These are phyloP conservation scores for Suaeda aralocaspica DNA, from an alignment of 148 eudicot genomes.

Conservation along the genomic window DNA sequence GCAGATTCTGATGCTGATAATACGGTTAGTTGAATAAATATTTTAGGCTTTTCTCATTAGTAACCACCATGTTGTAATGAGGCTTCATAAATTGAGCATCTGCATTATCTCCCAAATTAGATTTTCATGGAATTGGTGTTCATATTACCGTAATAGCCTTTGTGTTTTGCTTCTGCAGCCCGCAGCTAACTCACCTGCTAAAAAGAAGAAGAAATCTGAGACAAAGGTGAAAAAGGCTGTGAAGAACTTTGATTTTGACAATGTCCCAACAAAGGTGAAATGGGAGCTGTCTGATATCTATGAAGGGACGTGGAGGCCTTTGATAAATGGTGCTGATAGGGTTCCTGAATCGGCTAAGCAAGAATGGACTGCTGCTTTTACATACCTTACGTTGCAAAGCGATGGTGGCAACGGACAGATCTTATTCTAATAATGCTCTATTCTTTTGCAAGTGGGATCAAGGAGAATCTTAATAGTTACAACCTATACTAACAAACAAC, in stretches of 20 bases:
- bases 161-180: conserved; percentile 30
- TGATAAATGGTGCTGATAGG: conserved; percentile 27
- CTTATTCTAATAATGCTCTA: background rate
- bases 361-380: conserved; percentile 54
- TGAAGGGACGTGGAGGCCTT: conserved; percentile 45
- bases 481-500: conserved; percentile 12
- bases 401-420: background rate
- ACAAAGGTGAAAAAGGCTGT: conserved; percentile 15
- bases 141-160: background rate
- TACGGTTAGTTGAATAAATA: conserved; percentile 30
- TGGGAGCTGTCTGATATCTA: conserved; percentile 43
- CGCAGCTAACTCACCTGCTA: conserved; percentile 8
- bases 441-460: background rate
- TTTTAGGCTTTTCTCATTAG: background rate
- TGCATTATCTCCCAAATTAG: background rate
- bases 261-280: conserved; percentile 41
- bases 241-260: conserved; percentile 43
- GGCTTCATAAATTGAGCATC: background rate
- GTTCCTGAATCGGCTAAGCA: conserved; percentile 41
- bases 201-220: conserved; percentile 32
- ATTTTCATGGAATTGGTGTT: background rate
- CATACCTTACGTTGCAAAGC: conserved; percentile 35
- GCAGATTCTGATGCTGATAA: conserved; percentile 32
- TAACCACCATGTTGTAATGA: background rate
- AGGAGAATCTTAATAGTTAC: background rate